Evolutionary conservation across 1,284 basidiomycete genomes (phyloP), one percentile per base, ranked within the genome.

Genomic region (Malassezia caprae): DNA sequence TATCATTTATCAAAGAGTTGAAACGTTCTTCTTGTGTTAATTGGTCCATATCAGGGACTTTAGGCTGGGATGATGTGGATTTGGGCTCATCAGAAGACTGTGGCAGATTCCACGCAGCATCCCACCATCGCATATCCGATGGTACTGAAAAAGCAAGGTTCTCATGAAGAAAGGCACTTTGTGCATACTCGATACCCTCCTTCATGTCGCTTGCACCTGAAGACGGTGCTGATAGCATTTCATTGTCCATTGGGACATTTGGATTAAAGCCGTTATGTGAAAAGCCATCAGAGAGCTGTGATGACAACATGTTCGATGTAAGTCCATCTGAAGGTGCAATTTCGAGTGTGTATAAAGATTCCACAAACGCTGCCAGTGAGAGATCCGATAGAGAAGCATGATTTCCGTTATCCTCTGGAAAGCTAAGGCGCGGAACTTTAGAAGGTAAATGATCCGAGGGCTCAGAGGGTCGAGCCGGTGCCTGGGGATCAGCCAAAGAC

Each of bases 91-190:
- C 37, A 5, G 11, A 5, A 19, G 23, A 11, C 12, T 27, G 28
- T 15, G 56, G 48, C 0, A 51, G 23, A 13, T 51, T 52, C 47
- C 62, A 58, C 11, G 63, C 64, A 8, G 66, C 54, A 53, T 73
- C 64, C 65, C 70, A 72, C 72, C 72, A 74, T 34, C 64, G 65
- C 42, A 74, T 63, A 28, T 74, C 72, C 2, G 67, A 65, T 0
- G 72, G 72, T 8, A 74, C 68, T 0, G 72, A 69, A 51, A 68
- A 74, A 28, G 61, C 63, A 8, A 73, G 52, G 15, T 63, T 28
- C n/a, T 56, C 61, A 19, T 67, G 61, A 1, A 69, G 52, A 30
- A 70, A 60, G 1, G 66, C 64, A 44, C 53, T 56, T 8, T 56
- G 31, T 2, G 41, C 32, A 17, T 34, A 51, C n/a, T 26, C 30